These are phyloP conservation scores for Myriangium duriaei DNA, from an alignment of 2,329 filamentous ascomycete genomes.

Conservation along the genomic window DNA sequence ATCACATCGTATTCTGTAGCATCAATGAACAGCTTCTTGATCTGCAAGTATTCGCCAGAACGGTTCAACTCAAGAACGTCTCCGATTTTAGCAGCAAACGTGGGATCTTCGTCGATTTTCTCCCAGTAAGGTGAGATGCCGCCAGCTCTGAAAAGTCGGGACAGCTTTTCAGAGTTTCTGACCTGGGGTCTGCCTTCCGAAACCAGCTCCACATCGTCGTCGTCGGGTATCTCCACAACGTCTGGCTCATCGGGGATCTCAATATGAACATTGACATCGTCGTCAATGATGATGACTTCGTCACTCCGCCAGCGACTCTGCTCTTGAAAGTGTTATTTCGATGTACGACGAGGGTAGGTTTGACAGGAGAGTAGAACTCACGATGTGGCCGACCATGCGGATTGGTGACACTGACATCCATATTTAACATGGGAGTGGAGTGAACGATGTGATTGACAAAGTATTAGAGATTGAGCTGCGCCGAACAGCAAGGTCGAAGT, in stretches of 20 bases:
- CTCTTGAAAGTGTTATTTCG: conserved; percentile 1
- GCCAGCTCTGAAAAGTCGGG: background rate
- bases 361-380: too few relatives aligned
- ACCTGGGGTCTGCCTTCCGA: background rate
- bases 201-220: conserved; percentile 2
- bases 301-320: too few relatives aligned
- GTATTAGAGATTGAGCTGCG: too few relatives aligned
- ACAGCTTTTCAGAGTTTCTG: background rate
- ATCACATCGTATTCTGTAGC: background rate
- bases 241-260: background rate
- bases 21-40: conserved; percentile 4
- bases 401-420: background rate
- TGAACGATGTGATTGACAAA: background rate
- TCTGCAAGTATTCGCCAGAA: background rate
- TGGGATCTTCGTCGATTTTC: background rate
- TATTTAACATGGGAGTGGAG: background rate
- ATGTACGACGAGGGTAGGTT: too few relatives aligned
- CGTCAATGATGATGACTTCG: background rate
- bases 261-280: background rate
- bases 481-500: too few relatives aligned
- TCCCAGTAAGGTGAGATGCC: conserved; percentile 1
- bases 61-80: background rate
- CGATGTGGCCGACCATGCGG: background rate
- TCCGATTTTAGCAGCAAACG: background rate
- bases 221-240: background rate